Conservation (phyloP, 495 filamentous ascomycete species). For the Letharia lupina region DNA sequence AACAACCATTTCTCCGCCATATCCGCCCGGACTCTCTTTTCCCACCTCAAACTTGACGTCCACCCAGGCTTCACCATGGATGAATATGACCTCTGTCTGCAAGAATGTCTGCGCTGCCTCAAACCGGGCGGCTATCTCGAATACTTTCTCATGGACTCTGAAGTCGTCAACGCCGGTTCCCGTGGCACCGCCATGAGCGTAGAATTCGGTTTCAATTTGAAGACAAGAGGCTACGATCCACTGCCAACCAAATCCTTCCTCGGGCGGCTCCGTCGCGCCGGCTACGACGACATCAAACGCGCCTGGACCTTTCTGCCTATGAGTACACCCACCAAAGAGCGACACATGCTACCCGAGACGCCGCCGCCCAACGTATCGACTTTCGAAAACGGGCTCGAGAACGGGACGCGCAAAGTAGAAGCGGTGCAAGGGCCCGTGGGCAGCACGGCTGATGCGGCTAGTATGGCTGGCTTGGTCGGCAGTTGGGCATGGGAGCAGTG, state of each 20-base stretch:
- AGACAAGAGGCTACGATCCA: slow-evolving; percentile 81
- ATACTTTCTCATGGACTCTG: slow-evolving; percentile 79
- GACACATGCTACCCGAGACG: slow-evolving; percentile 39
- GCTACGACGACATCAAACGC: slow-evolving; percentile 72
- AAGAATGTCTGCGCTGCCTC: slow-evolving; percentile 80
- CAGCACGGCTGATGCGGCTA: slow-evolving; percentile 62
- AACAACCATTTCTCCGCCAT: slow-evolving; percentile 87
- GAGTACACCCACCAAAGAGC: slow-evolving; percentile 51
- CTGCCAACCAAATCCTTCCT: slow-evolving; percentile 72
- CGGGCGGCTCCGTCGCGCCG: slow-evolving; percentile 57
- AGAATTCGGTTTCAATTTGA: slow-evolving; percentile 82
- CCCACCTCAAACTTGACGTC: slow-evolving; percentile 61
- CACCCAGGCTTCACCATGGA: slow-evolving; percentile 49
- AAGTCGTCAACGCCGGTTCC: slow-evolving; percentile 74
- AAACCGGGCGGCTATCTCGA: slow-evolving; percentile 91
- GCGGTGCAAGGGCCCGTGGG: slow-evolving; percentile 64
- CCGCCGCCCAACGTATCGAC: slow-evolving; percentile 47
- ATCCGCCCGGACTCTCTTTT: slow-evolving; percentile 80
- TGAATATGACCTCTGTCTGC: slow-evolving; percentile 79
- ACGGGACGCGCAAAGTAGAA: slow-evolving; percentile 38
- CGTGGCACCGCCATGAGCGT: slow-evolving; percentile 69
- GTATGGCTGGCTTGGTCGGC: slow-evolving; percentile 71
- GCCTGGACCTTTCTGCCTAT: slow-evolving; percentile 88
- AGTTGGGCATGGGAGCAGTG: slow-evolving; percentile 95
- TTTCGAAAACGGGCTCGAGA: slow-evolving; percentile 38